Evolutionary conservation across 169 alveolate genomes (phyloP).

Genomic region (Neospora caninum): DNA sequence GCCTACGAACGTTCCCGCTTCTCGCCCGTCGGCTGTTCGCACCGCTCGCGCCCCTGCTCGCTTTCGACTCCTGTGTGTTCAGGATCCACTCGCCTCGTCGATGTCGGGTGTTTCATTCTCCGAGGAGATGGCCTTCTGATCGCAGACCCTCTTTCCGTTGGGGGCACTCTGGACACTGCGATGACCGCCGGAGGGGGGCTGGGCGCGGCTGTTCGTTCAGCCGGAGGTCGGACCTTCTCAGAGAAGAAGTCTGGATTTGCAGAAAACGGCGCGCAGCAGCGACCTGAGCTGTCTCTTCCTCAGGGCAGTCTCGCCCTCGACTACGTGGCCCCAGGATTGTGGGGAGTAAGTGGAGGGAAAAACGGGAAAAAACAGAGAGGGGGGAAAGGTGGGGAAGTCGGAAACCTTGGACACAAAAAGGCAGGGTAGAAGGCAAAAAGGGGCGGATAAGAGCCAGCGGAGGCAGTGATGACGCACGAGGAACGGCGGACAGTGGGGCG

Average conservation of each 20-base stretch:
- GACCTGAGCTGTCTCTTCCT: background rate
- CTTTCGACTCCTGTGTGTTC: too few species aligned
- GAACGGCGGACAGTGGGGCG: too few species aligned
- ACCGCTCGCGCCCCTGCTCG: too few species aligned
- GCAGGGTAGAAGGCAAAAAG: too few species aligned
- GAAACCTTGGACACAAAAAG: background rate
- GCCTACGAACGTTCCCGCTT: too few species aligned
- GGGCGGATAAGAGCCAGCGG: too few species aligned
- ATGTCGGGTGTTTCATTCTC: constrained; percentile 4
- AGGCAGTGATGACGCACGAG: too few species aligned
- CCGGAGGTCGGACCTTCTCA: background rate
- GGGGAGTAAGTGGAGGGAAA: constrained; percentile 5
- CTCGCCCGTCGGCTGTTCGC: too few species aligned
- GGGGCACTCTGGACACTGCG: background rate
- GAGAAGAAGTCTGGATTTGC: background rate
- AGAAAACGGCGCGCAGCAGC: background rate
- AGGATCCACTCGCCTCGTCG: constrained; percentile 14
- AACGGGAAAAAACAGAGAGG: background rate
- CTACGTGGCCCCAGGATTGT: background rate
- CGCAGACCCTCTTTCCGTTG: constrained; percentile 5
- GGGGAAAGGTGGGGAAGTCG: background rate
- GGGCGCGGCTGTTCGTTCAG: background rate
- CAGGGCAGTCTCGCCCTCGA: background rate
- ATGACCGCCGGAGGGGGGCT: background rate
- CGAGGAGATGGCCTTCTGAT: background rate